Base-by-base conservation (phyloP, 2,329 filamentous ascomycete species). In the Trichoderma hamatum region DNA sequence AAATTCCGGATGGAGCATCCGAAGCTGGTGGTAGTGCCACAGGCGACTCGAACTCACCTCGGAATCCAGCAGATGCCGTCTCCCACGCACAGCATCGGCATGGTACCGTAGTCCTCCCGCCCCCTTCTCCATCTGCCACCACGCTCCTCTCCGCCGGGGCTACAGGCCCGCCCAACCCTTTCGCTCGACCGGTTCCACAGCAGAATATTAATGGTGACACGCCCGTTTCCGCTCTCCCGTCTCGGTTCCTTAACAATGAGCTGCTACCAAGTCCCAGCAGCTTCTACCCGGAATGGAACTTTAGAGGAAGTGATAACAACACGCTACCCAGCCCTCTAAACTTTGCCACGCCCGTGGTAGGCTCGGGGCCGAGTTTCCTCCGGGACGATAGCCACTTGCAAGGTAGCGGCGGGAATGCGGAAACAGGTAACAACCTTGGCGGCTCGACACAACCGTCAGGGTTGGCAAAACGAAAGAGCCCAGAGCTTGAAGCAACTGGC, bases 211-310 rank as follows among this genome's bases (percentile, higher is more conserved):
- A 83, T 70, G 82, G 79, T 26, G 82, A 82, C 68, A 90, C 96
- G 0, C 96, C 96, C 0, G 94, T 96, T n/a, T 97, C 94, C 2
- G 94, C 95, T 3, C 84, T 99, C 13, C 96, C 96, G 0, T 97
- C 93, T 62, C 89, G 95, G 51, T 97, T 98, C 79, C 90, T 98
- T 74, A 91, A 90, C 69, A 93, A 92, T 72, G 93, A 94, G 43
- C 89, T 97, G 66, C 84, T 98, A 19, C 94, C 96, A 0, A 97
- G 93, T 68, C 96, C 96, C 0, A 96, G 92, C 72, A 93, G 89
- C 72, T 97, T 98, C 81, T 98, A 97, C 76, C 90, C 92, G 0
- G 94, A 97, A 72, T 97, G 94, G 94, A 90, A 91, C 73, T 94
- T 92, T 78, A 77, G 89, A 78, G 78, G 88, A 78, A 79, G 84